These are phyloP conservation scores for Fomitiporia mediterranea DNA, from an alignment of 1,284 basidiomycete genomes.

Conservation along the genomic window DNA sequence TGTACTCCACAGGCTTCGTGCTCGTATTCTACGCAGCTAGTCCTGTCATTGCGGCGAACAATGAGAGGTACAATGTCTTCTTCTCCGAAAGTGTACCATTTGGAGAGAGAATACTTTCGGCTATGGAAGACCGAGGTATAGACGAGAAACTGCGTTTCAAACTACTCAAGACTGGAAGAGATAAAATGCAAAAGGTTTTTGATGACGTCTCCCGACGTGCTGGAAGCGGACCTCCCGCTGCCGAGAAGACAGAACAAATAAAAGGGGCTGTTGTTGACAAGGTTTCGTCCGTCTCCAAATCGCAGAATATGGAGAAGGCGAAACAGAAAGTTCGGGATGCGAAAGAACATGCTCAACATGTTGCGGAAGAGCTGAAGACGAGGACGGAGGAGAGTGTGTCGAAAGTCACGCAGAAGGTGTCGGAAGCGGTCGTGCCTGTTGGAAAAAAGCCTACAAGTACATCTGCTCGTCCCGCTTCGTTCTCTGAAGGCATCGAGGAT, in stretches of 20 bases:
- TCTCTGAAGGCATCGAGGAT: conserved; percentile 59
- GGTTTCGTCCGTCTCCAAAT: conserved; percentile 24
- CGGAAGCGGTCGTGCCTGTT: conserved; percentile 28
- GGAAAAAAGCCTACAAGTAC: conserved; percentile 38
- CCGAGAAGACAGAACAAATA: conserved; percentile 11
- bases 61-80: conserved; percentile 72
- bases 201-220: conserved; percentile 40
- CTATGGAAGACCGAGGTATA: conserved; percentile 75
- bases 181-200: conserved; percentile 48
- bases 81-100: conserved; percentile 78
- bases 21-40: conserved; percentile 79
- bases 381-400: conserved; percentile 40
- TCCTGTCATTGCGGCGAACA: conserved; percentile 69
- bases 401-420: conserved; percentile 32
- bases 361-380: conserved; percentile 46
- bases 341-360: conserved; percentile 46
- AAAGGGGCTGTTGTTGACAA: conserved; percentile 14
- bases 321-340: conserved; percentile 35
- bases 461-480: conserved; percentile 29
- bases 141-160: conserved; percentile 63
- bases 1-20: conserved; percentile 60
- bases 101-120: conserved; percentile 74
- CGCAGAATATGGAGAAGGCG: conserved; percentile 34
- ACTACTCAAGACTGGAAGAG: conserved; percentile 52
- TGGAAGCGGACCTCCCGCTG: conserved; percentile 15